Evolutionary conservation across 1,284 basidiomycete genomes (phyloP), one percentile per base, ranked within the genome.

Genomic region (Takashimella koratensis): DNA sequence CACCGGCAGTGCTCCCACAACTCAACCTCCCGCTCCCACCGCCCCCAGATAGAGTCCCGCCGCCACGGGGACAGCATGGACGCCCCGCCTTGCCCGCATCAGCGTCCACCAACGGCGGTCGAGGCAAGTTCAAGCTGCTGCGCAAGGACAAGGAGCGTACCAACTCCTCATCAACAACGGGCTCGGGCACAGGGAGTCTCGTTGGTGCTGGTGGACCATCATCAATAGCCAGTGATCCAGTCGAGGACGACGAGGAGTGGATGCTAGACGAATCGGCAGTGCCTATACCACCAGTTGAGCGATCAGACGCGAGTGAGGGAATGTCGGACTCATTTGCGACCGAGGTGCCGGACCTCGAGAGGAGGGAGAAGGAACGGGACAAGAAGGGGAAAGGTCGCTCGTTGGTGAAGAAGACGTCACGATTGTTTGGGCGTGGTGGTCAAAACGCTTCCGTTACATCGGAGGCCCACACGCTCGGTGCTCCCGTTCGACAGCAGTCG

Each of bases 321-420:
- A 36, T 36, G 30, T 36, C 30, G 8, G 30, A 36, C 16, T 36
- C 30, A 16, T 36, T 36, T 16, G 10, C 30, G 8, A 36, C 30
- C 30, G 30, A 36, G 30, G 30, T 36, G 8, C 30, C 30, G 8
- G 30, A 36, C 8, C 10, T 36, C 16, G 10, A 36, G 30, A 36
- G 30, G 30, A n/a, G 36, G 11, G 57, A 48, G 13, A 57, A 63
- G 48, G 54, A 54, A 26, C 56, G 61, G 49, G 56, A 61, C 47
- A 63, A 63, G 58, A 56, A 52, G 48, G 58, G 55, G 4, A 72
- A 68, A 48, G 57, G 67, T 4, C 57, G 65, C 13, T 51, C 60
- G 11, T 48, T 75, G 26, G 73, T 65, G 2, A 72, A 73, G 60
- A 75, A 75, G 62, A 75, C 73, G 0, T 71, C 68, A 16, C 61